Base-by-base conservation (phyloP, 2,329 filamentous ascomycete genomes). In the Fusarium brevicatenulatum region DNA sequence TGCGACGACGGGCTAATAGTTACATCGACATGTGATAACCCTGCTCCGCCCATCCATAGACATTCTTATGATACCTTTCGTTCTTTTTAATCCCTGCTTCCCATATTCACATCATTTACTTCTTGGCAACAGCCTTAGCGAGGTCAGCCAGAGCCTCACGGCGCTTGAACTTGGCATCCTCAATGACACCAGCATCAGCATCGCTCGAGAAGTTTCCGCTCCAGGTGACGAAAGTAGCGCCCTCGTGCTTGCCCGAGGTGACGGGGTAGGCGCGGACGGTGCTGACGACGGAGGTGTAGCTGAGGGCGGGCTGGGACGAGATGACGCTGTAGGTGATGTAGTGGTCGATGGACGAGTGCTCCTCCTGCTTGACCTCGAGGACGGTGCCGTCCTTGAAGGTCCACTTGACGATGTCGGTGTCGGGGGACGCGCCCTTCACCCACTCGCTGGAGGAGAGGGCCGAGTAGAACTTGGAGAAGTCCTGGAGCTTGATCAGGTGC, bases 131-230 rank as follows among this genome's bases (percentile, higher is more conserved):
- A 37, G 82, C 85, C 76, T 86, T 86, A 65, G 88, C 90, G 43
- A 93, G 86, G 76, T 92, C 91, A 54, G 89, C 88, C 42, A 93
- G 85, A 55, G 91, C 91, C 80, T 93, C 91, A 57, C 90, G 90
- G 70, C 91, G 91, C 88, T 93, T 93, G 87, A 91, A 93, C 84
- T 91, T 92, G 77, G 91, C 91, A 79, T 93, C 91, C 81, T 92
- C 89, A 73, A 93, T 92, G 66, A 93, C 91, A 75, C 87, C 91
- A 44, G 91, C 90, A 81, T 92, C 90, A 56, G 91, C 91, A 81
- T 93, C 91, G 76, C 87, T 91, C 34, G 89, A 91, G 83, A 93
- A 93, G 82, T 91, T 89, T 63, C 87, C 91, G 44, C 87, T 89
- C 91, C 91, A 93, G 79, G 90, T 88, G 68, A 93, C 85, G 75